Conservation (phyloP, 2,329 filamentous ascomycete genomes). For the Cercospora sp. region DNA sequence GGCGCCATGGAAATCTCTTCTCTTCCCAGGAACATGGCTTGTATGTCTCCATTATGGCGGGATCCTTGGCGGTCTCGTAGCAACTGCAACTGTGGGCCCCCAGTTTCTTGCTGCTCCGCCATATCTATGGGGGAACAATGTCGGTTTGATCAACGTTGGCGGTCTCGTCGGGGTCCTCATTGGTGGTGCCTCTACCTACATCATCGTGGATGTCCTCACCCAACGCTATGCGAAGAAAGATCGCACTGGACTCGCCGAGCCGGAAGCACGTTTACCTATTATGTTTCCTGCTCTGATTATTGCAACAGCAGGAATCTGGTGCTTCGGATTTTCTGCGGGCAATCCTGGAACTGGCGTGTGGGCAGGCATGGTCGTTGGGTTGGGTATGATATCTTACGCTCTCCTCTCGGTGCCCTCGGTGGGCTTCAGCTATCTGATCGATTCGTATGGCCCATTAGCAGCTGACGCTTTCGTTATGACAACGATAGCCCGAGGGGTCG, state of each 20-base stretch:
- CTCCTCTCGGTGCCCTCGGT: conserved; percentile 46
- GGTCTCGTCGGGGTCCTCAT: conserved; percentile 42
- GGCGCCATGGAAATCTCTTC: conserved; percentile 41
- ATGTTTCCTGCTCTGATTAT: conserved; percentile 43
- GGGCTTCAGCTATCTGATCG: conserved; percentile 52
- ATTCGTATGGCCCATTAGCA: conserved; percentile 50
- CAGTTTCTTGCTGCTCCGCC: conserved; percentile 43
- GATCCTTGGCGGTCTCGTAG: conserved; percentile 25
- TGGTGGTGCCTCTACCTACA: conserved; percentile 42
- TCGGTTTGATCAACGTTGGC: conserved; percentile 43
- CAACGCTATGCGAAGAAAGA: conserved; percentile 42
- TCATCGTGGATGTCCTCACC: conserved; percentile 41
- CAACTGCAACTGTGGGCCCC: conserved; percentile 36
- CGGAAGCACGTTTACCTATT: conserved; percentile 43
- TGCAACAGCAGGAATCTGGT: conserved; percentile 41
- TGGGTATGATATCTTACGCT: conserved; percentile 45
- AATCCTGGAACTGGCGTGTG: conserved; percentile 41
- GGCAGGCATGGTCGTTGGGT: conserved; percentile 44
- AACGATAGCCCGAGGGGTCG: conserved; percentile 50
- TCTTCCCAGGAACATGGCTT: conserved; percentile 46
- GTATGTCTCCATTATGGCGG: conserved; percentile 47
- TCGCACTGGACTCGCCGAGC: conserved; percentile 42
- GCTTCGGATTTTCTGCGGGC: conserved; percentile 45
- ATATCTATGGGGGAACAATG: conserved; percentile 45
- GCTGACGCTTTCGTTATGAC: conserved; percentile 58